Conservation (phyloP, 179 eudicot genomes). For the Beta corolliflora region DNA sequence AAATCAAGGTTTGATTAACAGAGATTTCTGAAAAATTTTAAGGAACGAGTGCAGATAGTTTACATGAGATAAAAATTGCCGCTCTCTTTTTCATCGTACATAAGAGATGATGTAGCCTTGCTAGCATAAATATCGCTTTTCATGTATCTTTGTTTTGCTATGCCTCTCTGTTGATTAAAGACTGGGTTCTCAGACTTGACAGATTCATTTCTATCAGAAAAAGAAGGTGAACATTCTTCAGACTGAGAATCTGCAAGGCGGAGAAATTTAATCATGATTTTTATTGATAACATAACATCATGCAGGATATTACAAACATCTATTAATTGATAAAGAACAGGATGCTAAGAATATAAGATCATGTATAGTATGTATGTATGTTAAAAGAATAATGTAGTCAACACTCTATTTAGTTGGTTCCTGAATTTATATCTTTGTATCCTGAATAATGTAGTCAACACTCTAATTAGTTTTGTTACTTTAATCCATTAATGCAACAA, state of each 20-base stretch:
- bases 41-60: constrained; percentile 12
- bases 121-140: constrained; percentile 21
- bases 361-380: too few relatives aligned
- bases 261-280: background rate
- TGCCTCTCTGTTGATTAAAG: constrained; percentile 14
- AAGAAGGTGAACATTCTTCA: constrained; percentile 26
- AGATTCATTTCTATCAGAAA: constrained; percentile 29
- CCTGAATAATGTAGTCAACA: too few relatives aligned
- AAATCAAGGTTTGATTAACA: background rate
- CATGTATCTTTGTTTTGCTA: constrained; percentile 21
- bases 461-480: too few relatives aligned
- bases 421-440: too few relatives aligned
- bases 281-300: too few relatives aligned
- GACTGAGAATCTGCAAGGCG: constrained; percentile 33
- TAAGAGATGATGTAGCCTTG: constrained; percentile 16
- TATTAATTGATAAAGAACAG: too few relatives aligned
- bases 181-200: constrained; percentile 22
- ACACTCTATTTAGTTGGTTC: too few relatives aligned
- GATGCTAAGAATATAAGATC: too few relatives aligned
- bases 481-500: too few relatives aligned
- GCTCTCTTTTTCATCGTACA: constrained; percentile 43
- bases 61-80: constrained; percentile 68
- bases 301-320: too few relatives aligned
- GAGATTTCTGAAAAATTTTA: background rate
- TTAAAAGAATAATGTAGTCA: too few relatives aligned